A percentile compares a stretch with the other conserved stretches of the same genome.
These are phyloP conservation scores for Brassica hybrid DNA, from an alignment of 441 rosid genomes.

Conservation along the genomic window DNA sequence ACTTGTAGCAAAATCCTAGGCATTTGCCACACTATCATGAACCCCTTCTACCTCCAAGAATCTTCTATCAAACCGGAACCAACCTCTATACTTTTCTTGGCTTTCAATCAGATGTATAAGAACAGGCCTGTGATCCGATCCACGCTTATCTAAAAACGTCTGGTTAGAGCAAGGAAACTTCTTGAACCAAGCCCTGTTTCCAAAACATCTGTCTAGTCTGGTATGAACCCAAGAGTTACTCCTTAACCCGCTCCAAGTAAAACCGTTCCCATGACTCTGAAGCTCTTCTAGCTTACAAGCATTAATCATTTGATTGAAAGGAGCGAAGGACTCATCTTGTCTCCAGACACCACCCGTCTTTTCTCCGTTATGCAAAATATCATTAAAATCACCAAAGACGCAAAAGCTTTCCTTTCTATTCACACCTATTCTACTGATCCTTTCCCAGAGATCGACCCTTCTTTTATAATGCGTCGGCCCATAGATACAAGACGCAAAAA, in stretches of 20 bases:
- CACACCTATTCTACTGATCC: neutral
- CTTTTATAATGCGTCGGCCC: neutral
- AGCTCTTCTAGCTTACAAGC: too few relatives aligned
- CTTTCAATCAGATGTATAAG: neutral
- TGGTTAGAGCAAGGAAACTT: neutral
- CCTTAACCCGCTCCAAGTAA: too few relatives aligned
- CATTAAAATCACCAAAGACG: neutral
- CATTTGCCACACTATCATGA: neutral
- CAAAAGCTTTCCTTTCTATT: neutral
- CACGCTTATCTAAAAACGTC: neutral
- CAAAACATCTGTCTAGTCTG: too few relatives aligned
- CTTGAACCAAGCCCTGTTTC: too few relatives aligned
- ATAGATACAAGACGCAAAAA: neutral
- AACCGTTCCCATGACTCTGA: too few relatives aligned
- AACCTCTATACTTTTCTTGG: neutral
- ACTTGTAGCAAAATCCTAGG: neutral
- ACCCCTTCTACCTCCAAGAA: neutral
- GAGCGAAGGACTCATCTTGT: too few relatives aligned
- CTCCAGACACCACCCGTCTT: too few relatives aligned
- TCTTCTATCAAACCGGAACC: neutral
- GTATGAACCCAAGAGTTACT: too few relatives aligned
- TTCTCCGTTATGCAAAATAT: too few relatives aligned
- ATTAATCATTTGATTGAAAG: too few relatives aligned
- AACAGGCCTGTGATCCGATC: neutral
- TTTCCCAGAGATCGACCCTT: neutral